phyloP scores from a whole-genome alignment of 2,329 filamentous ascomycete species.

The Didymella pinodella region DNA sequence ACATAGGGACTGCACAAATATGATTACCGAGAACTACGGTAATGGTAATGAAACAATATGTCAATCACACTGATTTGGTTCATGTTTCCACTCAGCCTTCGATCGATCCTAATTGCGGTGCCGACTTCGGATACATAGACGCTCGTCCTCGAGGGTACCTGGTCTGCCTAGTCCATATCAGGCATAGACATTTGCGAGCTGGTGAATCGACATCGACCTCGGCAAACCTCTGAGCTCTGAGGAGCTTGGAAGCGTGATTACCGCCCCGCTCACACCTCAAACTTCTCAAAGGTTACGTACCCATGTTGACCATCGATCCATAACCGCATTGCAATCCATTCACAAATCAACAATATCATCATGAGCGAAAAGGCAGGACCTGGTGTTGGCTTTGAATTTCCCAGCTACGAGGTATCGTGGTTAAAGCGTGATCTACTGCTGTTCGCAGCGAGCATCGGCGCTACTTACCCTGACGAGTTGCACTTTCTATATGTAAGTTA shows the following conservation, averaged over 20 bases:
- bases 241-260: slow-evolving; percentile 34
- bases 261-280: slow-evolving; percentile 38
- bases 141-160: background rate
- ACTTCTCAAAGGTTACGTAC: slow-evolving; percentile 18
- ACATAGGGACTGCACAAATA: slow-evolving; percentile 22
- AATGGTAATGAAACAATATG: slow-evolving; percentile 15
- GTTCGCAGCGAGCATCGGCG: slow-evolving; percentile 89
- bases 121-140: slow-evolving; percentile 13
- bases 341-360: slow-evolving; percentile 10
- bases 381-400: slow-evolving; percentile 80
- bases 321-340: background rate
- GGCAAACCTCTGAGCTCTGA: slow-evolving; percentile 42
- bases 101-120: background rate
- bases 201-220: slow-evolving; percentile 42
- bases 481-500: slow-evolving; percentile 84
- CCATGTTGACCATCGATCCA: background rate
- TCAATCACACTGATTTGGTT: background rate
- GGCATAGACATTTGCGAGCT: slow-evolving; percentile 11
- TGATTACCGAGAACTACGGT: slow-evolving; percentile 14
- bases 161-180: slow-evolving; percentile 2
- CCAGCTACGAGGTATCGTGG: slow-evolving; percentile 79
- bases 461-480: slow-evolving; percentile 78
- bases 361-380: slow-evolving; percentile 53
- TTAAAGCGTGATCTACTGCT: slow-evolving; percentile 86
- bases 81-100: no score